Conservation (phyloP, 140 eudicot genomes). For the Cichorium intybus region DNA sequence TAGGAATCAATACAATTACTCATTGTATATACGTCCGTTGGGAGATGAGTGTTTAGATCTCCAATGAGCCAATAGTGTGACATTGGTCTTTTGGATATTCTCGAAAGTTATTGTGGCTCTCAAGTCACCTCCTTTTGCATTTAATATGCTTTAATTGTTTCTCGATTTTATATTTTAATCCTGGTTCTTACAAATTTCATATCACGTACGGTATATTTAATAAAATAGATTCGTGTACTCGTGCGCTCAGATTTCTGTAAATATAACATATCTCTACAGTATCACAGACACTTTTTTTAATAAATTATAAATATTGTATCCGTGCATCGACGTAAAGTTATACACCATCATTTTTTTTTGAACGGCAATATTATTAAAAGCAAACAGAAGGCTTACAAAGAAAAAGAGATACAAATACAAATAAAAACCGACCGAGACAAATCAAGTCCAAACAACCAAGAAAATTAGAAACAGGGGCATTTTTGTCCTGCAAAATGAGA, state of each 20-base stretch:
- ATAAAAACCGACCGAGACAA: too few species aligned
- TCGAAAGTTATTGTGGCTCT: too few species aligned
- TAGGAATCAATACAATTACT: too few species aligned
- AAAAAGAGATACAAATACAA: too few species aligned
- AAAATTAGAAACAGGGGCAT: too few species aligned
- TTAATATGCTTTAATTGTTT: slow-evolving; percentile 10
- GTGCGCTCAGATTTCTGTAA: not conserved
- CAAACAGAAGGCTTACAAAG: too few species aligned
- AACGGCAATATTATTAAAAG: too few species aligned
- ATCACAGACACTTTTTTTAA: not conserved
- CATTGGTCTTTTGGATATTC: slow-evolving; percentile 34
- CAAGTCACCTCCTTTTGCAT: slow-evolving; percentile 15
- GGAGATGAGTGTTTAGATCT: slow-evolving; percentile 32
- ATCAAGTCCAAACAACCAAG: too few species aligned
- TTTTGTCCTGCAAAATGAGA: too few species aligned
- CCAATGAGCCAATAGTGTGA: slow-evolving; percentile 42
- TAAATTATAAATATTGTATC: slow-evolving; percentile 1
- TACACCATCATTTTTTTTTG: too few species aligned
- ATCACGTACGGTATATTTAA: not conserved
- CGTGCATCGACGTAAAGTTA: too few species aligned
- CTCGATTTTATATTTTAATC: slow-evolving; percentile 17
- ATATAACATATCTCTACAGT: not conserved
- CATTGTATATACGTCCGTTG: too few species aligned
- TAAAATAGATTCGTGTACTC: slow-evolving; percentile 15
- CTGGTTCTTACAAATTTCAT: not conserved